Evolutionary conservation across 2,329 filamentous ascomycete genomes (phyloP).

Genomic region (Verticillium klebahnii): DNA sequence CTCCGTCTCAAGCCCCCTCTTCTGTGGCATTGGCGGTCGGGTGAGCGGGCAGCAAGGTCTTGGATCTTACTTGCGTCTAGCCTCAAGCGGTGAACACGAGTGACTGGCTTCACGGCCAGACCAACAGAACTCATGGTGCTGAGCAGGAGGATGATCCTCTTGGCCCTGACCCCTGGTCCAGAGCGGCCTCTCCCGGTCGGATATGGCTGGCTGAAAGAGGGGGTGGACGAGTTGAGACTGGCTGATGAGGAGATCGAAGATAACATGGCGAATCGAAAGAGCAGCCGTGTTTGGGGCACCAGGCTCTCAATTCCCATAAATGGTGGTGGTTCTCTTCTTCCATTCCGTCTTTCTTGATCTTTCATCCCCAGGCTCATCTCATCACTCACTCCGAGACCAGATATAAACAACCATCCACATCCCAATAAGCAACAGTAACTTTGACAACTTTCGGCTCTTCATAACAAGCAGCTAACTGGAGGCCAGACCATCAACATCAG

Average conservation of each 20-base stretch:
- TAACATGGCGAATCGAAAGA: not conserved
- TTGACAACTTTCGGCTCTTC: not conserved
- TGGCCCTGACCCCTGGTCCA: not conserved
- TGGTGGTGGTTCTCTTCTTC: not conserved
- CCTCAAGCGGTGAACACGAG: not conserved
- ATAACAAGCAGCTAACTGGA: not conserved
- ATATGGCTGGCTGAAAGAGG: not conserved
- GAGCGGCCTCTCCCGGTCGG: not conserved
- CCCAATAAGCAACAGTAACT: not conserved
- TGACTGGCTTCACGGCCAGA: not conserved
- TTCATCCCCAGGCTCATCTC: constrained; percentile 1
- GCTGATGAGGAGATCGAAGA: not conserved
- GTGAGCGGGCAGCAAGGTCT: not conserved
- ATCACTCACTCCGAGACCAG: not conserved
- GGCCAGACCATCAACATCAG: not conserved
- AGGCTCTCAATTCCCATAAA: constrained; percentile 2
- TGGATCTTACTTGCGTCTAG: not conserved
- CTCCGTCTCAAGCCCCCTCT: not conserved
- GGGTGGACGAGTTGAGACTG: not conserved
- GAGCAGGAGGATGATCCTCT: not conserved
- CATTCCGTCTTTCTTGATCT: not conserved
- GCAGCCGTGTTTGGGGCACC: not conserved
- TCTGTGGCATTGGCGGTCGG: not conserved
- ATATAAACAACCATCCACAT: not conserved
- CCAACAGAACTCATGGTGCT: not conserved